Conservation (phyloP, 192 early-diverging fungal genomes). For the Geranomyces michiganensis region DNA sequence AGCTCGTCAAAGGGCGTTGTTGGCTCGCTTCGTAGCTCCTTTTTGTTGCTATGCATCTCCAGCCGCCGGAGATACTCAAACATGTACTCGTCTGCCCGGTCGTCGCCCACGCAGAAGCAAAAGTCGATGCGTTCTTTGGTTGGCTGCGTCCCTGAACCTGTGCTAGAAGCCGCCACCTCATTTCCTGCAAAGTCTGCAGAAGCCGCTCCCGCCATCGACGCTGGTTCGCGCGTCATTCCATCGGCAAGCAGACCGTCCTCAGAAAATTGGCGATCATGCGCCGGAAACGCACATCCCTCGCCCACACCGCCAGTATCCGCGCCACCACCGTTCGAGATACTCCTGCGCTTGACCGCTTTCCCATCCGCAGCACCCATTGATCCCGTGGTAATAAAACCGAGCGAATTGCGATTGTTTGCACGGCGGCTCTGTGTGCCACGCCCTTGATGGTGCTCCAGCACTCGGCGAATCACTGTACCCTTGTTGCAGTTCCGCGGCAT, state of each 20-base stretch:
- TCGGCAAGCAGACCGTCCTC: conserved; percentile 6
- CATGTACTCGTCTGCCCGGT: conserved; percentile 81
- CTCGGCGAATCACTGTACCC: conserved; percentile 57
- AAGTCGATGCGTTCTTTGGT: conserved; percentile 57
- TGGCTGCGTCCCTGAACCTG: background rate
- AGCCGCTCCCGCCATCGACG: background rate
- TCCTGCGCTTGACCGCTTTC: conserved; percentile 5
- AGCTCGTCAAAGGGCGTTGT: conserved; percentile 17
- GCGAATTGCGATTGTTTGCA: background rate
- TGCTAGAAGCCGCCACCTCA: background rate
- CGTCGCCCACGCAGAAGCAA: conserved; percentile 73
- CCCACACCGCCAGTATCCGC: background rate
- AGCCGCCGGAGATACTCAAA: conserved; percentile 62
- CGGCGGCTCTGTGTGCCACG: conserved; percentile 22
- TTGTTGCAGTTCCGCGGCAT: conserved; percentile 74
- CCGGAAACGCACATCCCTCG: no score
- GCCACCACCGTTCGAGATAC: conserved; percentile 7
- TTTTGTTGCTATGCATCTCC: conserved; percentile 25
- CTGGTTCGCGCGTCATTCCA: background rate
- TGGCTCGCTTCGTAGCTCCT: conserved; percentile 11
- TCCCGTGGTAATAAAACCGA: background rate
- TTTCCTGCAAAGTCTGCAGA: background rate
- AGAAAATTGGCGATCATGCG: background rate
- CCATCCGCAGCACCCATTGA: background rate
- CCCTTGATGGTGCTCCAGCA: conserved; percentile 62